Conservation (phyloP, 768 basidiomycete genomes). For the Leucosporidium creatinivorum region DNA sequence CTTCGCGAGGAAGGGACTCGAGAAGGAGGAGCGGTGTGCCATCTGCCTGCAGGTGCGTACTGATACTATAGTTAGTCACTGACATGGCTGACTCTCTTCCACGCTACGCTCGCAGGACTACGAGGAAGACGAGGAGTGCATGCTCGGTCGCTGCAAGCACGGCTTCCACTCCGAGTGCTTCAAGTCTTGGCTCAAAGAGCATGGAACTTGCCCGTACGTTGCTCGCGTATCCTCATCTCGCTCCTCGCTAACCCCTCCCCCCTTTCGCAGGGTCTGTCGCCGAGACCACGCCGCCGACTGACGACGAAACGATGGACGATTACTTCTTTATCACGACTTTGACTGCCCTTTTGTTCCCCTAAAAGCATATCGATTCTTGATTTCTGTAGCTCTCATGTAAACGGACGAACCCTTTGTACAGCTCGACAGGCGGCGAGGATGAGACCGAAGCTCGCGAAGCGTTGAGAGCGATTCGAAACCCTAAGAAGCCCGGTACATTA, state of each 20-base stretch:
- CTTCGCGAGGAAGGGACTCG: constrained; percentile 17
- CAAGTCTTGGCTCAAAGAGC: constrained; percentile 2
- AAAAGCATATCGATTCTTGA: no score
- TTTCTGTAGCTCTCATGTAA: no score
- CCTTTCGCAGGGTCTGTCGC: constrained; percentile 8
- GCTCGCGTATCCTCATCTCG: not conserved
- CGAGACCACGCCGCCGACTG: constrained; percentile 9
- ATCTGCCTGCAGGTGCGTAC: constrained; percentile 22
- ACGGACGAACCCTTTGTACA: no score
- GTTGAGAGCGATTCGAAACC: no score
- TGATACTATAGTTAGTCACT: not conserved
- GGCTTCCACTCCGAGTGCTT: constrained; percentile 32
- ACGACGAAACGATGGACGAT: no score
- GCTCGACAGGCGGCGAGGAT: no score
- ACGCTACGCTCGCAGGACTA: constrained; percentile 26
- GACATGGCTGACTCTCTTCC: not conserved
- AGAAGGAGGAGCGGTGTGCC: constrained; percentile 24
- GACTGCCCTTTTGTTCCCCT: no score
- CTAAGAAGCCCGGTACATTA: no score
- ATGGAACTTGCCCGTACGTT: constrained; percentile 18
- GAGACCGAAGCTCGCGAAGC: no score
- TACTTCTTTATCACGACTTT: no score
- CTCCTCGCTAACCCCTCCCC: no score
- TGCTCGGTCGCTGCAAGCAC: constrained; percentile 26
- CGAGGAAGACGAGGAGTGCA: constrained; percentile 22